Conservation (phyloP, 257 asterid species). For the Nemophila menziesii region DNA sequence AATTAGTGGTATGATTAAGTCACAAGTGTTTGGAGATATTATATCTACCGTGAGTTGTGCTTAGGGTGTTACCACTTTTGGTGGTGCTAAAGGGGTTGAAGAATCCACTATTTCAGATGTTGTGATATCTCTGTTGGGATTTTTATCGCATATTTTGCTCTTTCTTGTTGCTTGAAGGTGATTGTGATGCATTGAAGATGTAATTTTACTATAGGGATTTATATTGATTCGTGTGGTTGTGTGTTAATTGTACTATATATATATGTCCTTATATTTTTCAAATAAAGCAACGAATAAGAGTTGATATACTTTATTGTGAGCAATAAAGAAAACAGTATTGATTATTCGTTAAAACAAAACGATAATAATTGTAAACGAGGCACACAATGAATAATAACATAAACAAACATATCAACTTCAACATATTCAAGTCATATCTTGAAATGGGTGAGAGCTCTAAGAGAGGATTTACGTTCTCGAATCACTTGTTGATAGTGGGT, state of each 20-base stretch:
- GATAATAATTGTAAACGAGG: too few species aligned
- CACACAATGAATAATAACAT: too few species aligned
- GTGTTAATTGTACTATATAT: too few species aligned
- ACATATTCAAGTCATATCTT: slow-evolving; percentile 11
- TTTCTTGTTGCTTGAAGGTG: slow-evolving; percentile 88
- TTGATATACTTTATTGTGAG: too few species aligned
- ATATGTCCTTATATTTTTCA: too few species aligned
- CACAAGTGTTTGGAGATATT: slow-evolving; percentile 71
- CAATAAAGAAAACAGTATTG: too few species aligned
- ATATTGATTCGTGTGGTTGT: too few species aligned
- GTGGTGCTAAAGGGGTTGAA: slow-evolving; percentile 97
- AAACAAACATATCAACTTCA: too few species aligned
- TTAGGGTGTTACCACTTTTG: slow-evolving; percentile 90
- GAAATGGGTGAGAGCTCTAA: slow-evolving; percentile 33
- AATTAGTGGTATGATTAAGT: slow-evolving; percentile 80
- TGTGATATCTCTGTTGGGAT: slow-evolving; percentile 80
- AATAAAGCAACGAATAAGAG: too few species aligned
- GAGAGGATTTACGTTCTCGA: slow-evolving; percentile 27
- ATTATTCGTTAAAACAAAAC: too few species aligned
- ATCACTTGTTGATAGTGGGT: slow-evolving; percentile 27
- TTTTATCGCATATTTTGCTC: slow-evolving; percentile 78
- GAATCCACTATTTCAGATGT: slow-evolving; percentile 95
- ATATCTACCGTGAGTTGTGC: slow-evolving; percentile 90
- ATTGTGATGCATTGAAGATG: slow-evolving; percentile 79
- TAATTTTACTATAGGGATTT: slow-evolving; percentile 66